Percentiles rank a stretch among this genome's conserved stretches.
phyloP scores from a whole-genome alignment of 176 grass and related monocot genomes.

The Hordeum vulgare region MorexV3_pseudomolecules_assembly NC_058519.1:624614701-624615200 shows the following conservation, averaged over 20 bases:
- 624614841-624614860: neutral
- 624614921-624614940: too few relatives aligned
- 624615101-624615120: neutral
- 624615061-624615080: neutral
- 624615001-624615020: neutral
- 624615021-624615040: neutral
- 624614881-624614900: neutral
- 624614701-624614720: neutral
- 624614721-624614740: neutral
- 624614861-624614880: neutral
- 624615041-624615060: neutral
- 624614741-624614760: neutral
- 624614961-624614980: neutral
- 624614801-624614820: neutral
- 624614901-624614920: too few relatives aligned
- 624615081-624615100: neutral
- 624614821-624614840: neutral
- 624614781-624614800: neutral
- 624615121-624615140: neutral
- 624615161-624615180: neutral
- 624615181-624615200: too few relatives aligned
- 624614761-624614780: neutral
- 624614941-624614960: neutral
- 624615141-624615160: neutral
- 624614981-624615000: neutral